These are phyloP conservation scores for Rhytidiadelphus loreus DNA, from an alignment of 225 moss, liverwort and hornwort genomes.

Conservation along the genomic window DNA sequence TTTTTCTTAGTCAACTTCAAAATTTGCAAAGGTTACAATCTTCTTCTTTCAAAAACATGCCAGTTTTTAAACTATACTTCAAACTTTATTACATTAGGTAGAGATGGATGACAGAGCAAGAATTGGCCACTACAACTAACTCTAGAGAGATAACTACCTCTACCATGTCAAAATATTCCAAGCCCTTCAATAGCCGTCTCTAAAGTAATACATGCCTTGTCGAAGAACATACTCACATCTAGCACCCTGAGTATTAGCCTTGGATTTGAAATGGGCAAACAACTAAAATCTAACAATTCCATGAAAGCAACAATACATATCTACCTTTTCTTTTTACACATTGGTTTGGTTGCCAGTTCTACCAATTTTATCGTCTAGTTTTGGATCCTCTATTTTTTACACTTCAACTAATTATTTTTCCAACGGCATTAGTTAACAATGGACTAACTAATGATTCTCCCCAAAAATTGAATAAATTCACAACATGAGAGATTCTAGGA, in stretches of 20 bases:
- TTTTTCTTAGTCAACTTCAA: not conserved
- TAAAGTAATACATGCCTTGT: not conserved
- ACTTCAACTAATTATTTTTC: rapidly evolving
- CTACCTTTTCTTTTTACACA: no score
- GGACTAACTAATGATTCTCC: rapidly evolving
- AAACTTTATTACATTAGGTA: not conserved
- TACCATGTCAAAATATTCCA: no score
- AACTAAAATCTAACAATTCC: rapidly evolving
- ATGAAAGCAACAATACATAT: rapidly evolving
- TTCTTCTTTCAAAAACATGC: not conserved
- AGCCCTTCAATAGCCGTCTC: rapidly evolving
- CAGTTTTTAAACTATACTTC: not conserved
- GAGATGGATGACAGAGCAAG: rapidly evolving
- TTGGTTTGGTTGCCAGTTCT: not conserved
- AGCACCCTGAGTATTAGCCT: rapidly evolving
- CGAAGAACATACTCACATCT: not conserved
- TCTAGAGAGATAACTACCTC: rapidly evolving
- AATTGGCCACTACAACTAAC: rapidly evolving
- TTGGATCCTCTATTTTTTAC: not conserved
- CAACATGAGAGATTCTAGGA: not conserved
- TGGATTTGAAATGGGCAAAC: not conserved
- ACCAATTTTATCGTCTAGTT: not conserved
- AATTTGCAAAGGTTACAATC: not conserved
- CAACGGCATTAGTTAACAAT: not conserved
- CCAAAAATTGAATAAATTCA: not conserved